Percentiles rank a stretch among this genome's conserved stretches.
Evolutionary conservation across 1,284 basidiomycete genomes (phyloP).

Genomic region (Coniferiporia sulphurascens): DNA sequence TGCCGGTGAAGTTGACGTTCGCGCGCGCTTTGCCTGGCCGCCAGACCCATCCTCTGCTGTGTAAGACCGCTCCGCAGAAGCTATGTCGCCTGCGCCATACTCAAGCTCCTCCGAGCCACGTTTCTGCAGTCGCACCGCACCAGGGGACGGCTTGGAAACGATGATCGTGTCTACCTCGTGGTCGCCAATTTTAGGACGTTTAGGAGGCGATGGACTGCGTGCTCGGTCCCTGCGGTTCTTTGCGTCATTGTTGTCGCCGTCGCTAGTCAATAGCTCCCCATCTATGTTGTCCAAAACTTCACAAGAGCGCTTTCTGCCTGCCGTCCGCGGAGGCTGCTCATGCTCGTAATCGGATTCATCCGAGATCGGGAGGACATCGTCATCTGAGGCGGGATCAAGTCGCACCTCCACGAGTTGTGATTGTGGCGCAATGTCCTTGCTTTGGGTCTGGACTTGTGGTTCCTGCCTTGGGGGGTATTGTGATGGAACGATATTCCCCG

Average conservation of each 20-base stretch:
- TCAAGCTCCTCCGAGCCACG: conserved; percentile 30
- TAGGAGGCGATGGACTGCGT: conserved; percentile 1
- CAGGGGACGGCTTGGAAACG: conserved; percentile 5
- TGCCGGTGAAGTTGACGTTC: not conserved
- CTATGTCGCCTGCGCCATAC: conserved; percentile 21
- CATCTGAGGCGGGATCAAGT: conserved; percentile 15
- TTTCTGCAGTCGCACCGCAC: conserved; percentile 25
- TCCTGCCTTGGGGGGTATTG: conserved; percentile 22
- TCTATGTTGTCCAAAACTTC: conserved; percentile 3
- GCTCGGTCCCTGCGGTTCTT: not conserved
- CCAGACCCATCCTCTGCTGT: not conserved
- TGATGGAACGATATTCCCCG: conserved; percentile 29
- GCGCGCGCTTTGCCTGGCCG: not conserved
- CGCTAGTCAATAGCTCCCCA: conserved; percentile 3
- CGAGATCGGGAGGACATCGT: conserved; percentile 19
- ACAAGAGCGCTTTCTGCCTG: conserved; percentile 1
- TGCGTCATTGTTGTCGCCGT: not conserved
- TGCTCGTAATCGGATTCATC: not conserved
- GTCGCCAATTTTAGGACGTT: not conserved
- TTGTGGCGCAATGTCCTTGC: conserved; percentile 17
- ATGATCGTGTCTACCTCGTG: not conserved
- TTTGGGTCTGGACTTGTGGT: conserved; percentile 12
- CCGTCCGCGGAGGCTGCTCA: not conserved
- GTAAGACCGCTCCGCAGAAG: not conserved
- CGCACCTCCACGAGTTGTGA: conserved; percentile 18